A percentile compares a stretch with the other conserved stretches of the same genome.
Evolutionary conservation across 257 asterid genomes (phyloP).

Genomic region (Capsicum rhomboideum): DNA sequence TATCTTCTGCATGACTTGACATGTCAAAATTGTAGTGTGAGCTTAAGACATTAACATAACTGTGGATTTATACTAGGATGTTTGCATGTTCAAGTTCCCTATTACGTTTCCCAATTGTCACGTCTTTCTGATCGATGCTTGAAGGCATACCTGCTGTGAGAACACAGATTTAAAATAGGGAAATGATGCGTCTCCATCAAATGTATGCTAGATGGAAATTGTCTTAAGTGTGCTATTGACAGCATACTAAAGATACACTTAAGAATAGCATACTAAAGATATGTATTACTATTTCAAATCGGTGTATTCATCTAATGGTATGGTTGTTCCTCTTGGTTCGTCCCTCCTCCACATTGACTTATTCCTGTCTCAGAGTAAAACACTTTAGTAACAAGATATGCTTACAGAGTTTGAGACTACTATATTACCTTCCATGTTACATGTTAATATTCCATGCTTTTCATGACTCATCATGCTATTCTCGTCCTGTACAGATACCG

Average conservation of each 20-base stretch:
- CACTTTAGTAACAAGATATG: background rate
- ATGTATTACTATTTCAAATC: too few relatives aligned
- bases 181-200: background rate
- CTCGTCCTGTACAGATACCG: conserved; percentile 41
- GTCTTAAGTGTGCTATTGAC: too few relatives aligned
- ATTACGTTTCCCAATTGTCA: background rate
- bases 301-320: too few relatives aligned
- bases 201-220: too few relatives aligned
- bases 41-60: background rate
- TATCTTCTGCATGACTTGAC: background rate
- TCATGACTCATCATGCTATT: background rate
- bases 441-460: background rate
- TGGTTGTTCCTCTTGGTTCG: too few relatives aligned
- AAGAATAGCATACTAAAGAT: too few relatives aligned
- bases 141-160: background rate
- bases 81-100: background rate
- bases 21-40: background rate
- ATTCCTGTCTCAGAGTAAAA: too few relatives aligned
- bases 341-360: too few relatives aligned
- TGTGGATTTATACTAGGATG: background rate
- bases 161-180: background rate
- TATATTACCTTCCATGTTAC: too few relatives aligned
- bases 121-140: background rate
- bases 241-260: too few relatives aligned
- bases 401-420: background rate